These are phyloP conservation scores for Ophiosphaerella herpotricha DNA, from an alignment of 2,329 filamentous ascomycete species.

Conservation along the genomic window DNA sequence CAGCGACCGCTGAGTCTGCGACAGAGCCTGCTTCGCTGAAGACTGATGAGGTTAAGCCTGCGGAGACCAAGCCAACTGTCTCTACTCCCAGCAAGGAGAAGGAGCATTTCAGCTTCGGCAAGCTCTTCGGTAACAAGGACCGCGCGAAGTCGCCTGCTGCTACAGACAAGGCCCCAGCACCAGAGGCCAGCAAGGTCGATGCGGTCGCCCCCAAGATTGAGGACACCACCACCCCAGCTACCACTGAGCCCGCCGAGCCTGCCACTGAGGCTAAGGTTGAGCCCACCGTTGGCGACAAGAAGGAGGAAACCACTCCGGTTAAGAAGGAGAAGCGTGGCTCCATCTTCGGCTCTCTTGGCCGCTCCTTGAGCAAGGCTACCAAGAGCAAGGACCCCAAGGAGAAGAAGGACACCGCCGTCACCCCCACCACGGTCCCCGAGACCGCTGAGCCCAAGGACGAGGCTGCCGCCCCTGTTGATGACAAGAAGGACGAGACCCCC, in stretches of 20 bases:
- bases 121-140: constrained; percentile 57
- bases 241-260: constrained; percentile 28
- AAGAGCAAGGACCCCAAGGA: constrained; percentile 46
- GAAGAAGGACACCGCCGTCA: constrained; percentile 35
- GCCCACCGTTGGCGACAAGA: constrained; percentile 44
- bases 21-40: constrained; percentile 33
- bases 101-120: constrained; percentile 59
- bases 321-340: constrained; percentile 83
- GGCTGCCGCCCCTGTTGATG: constrained; percentile 24
- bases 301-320: constrained; percentile 42
- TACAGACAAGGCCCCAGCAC: constrained; percentile 27
- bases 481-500: constrained; percentile 39
- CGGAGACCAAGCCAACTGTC: constrained; percentile 14
- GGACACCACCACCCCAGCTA: constrained; percentile 33
- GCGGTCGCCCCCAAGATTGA: constrained; percentile 47
- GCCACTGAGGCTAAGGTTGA: constrained; percentile 46
- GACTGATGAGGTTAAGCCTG: constrained; percentile 35
- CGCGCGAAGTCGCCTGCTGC: constrained; percentile 51
- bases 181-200: constrained; percentile 43
- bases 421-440: constrained; percentile 45
- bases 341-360: constrained; percentile 73
- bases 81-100: constrained; percentile 32
- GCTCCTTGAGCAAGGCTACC: constrained; percentile 49
- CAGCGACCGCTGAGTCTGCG: constrained; percentile 31
- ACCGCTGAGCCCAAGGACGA: constrained; percentile 30